Conservation (phyloP, 1,284 basidiomycete genomes). For the Cystobasidiaceae sp. region DNA sequence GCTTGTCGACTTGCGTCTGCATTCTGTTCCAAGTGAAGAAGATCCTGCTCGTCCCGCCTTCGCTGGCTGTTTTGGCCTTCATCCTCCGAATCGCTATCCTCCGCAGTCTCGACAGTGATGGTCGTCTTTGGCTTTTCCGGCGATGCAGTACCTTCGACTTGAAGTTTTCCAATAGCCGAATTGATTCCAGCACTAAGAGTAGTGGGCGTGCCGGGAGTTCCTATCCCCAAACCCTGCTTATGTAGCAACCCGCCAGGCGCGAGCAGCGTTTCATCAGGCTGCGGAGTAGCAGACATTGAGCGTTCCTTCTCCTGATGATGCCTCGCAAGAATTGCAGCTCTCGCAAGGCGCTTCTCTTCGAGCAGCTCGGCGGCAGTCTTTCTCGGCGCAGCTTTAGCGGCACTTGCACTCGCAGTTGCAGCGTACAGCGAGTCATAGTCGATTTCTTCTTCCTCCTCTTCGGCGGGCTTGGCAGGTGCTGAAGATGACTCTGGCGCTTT, state of each 20-base stretch:
- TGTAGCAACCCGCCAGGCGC: not conserved
- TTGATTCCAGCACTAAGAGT: conserved; percentile 30
- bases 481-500: too few species aligned
- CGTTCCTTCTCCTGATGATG: conserved; percentile 50
- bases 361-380: conserved; percentile 57
- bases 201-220: not conserved
- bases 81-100: not conserved
- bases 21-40: conserved; percentile 1
- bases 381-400: not conserved
- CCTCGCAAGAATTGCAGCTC: conserved; percentile 79
- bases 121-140: not conserved
- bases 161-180: conserved; percentile 32
- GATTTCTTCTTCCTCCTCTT: not conserved
- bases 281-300: conserved; percentile 27
- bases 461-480: not conserved
- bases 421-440: conserved; percentile 14
- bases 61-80: not conserved
- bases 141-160: conserved; percentile 25
- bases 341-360: conserved; percentile 69
- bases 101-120: not conserved
- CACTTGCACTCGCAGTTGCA: not conserved
- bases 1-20: too few species aligned
- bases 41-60: conserved; percentile 11
- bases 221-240: not conserved
- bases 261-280: conserved; percentile 18